phyloP scores from a whole-genome alignment of 1,284 basidiomycete species.

The Puccinia brachypodii region DNA sequence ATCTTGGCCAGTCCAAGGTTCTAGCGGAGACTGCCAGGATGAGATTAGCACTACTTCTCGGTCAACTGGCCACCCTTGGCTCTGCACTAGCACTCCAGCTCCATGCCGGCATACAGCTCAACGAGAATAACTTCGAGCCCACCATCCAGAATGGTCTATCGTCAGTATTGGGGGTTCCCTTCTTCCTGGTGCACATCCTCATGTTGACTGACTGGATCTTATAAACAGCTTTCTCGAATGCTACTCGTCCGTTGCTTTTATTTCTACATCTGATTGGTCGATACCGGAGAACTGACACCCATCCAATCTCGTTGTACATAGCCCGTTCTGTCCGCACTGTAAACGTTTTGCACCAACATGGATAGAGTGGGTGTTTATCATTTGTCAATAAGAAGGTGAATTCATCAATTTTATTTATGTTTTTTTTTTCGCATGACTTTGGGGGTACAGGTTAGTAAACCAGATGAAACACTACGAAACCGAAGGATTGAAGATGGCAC shows the following conservation, averaged over 20 bases:
- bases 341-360: slow-evolving; percentile 40
- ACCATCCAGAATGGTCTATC: slow-evolving; percentile 26
- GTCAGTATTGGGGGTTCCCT: background rate
- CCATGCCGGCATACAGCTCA: slow-evolving; percentile 37
- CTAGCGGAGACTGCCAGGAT: no score
- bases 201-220: background rate
- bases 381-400: background rate
- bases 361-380: background rate
- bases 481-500: slow-evolving; percentile 14
- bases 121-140: slow-evolving; percentile 20
- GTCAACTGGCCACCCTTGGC: background rate
- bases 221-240: slow-evolving; percentile 42
- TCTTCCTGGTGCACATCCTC: background rate
- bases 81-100: slow-evolving; percentile 1
- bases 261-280: no score
- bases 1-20: no score
- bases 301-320: background rate
- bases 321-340: slow-evolving; percentile 46
- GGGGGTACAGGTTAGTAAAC: slow-evolving; percentile 5
- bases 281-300: background rate
- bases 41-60: background rate
- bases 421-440: background rate
- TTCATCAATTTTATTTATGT: background rate
- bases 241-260: slow-evolving; percentile 28
- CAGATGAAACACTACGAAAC: slow-evolving; percentile 23